phyloP scores from a whole-genome alignment of 768 basidiomycete species.

The Astraeus odoratus region DNA sequence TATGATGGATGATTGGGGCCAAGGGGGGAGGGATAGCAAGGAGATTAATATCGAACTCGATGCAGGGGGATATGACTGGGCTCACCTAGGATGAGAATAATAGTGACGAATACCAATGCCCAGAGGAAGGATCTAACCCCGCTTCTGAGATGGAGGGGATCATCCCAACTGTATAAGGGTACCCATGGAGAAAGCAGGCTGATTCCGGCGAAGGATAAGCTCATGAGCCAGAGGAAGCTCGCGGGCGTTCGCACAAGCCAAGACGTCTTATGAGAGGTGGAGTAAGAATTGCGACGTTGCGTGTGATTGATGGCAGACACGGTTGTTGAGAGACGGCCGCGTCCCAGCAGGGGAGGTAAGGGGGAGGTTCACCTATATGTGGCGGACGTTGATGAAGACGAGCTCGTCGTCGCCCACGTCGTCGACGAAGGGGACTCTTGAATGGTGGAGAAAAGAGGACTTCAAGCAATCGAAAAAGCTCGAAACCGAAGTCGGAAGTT shows the following conservation, averaged over 20 bases:
- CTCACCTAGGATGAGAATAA: constrained; percentile 69
- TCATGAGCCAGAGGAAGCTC: constrained; percentile 53
- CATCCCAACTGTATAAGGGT: constrained; percentile 45
- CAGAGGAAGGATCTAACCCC: constrained; percentile 69
- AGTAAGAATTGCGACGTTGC: constrained; percentile 21
- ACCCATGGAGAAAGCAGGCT: constrained; percentile 54
- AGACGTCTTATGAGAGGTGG: constrained; percentile 29
- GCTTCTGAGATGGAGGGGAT: constrained; percentile 45
- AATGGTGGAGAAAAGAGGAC: too few species aligned
- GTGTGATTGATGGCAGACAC: constrained; percentile 33
- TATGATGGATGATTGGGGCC: constrained; percentile 2
- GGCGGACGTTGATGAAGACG: not conserved
- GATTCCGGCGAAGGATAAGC: constrained; percentile 56
- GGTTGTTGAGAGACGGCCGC: constrained; percentile 25
- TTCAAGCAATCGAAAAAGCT: too few species aligned
- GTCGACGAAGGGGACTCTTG: too few species aligned
- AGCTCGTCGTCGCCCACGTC: constrained; percentile 12
- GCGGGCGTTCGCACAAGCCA: constrained; percentile 32
- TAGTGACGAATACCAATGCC: constrained; percentile 58
- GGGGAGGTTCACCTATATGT: not conserved
- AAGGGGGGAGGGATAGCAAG: constrained; percentile 6
- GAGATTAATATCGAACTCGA: not conserved
- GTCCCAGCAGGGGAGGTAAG: constrained; percentile 6
- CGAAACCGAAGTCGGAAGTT: too few species aligned
- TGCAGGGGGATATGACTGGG: constrained; percentile 9